Evolutionary conservation across 2,329 filamentous ascomycete genomes (phyloP).

Genomic region (Didymella pinodella): DNA sequence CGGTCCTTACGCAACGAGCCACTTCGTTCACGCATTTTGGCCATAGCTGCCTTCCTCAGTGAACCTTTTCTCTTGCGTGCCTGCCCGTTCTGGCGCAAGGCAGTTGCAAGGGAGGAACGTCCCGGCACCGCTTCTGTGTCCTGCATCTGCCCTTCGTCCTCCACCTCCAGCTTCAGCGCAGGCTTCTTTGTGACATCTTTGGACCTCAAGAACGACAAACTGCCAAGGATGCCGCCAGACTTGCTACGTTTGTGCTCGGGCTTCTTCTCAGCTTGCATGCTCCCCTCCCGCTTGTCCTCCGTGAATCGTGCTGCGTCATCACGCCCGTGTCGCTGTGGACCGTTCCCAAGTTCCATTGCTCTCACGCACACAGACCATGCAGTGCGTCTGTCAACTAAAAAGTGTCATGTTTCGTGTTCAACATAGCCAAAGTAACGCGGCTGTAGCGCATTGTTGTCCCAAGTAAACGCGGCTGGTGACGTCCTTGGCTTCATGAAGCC

Average conservation of each 20-base stretch:
- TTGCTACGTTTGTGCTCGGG: slow-evolving; percentile 60
- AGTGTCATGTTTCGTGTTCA: slow-evolving; percentile 31
- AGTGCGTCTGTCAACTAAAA: slow-evolving; percentile 18
- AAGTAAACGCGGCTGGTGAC: slow-evolving; percentile 19
- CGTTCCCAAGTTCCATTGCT: slow-evolving; percentile 38
- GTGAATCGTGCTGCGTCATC: slow-evolving; percentile 19
- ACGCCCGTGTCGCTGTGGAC: slow-evolving; percentile 17
- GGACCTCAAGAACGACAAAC: slow-evolving; percentile 72
- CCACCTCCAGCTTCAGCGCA: slow-evolving; percentile 22
- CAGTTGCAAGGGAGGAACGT: slow-evolving; percentile 41
- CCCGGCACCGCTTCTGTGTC: slow-evolving; percentile 41
- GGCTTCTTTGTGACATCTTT: slow-evolving; percentile 46
- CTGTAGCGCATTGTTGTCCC: slow-evolving; percentile 18
- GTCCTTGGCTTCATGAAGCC: slow-evolving; percentile 16
- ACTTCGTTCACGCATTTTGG: slow-evolving; percentile 57
- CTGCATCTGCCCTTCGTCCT: slow-evolving; percentile 28
- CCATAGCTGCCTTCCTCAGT: slow-evolving; percentile 83
- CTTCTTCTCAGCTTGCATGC: slow-evolving; percentile 11
- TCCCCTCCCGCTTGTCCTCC: slow-evolving; percentile 15
- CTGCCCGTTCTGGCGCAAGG: slow-evolving; percentile 57
- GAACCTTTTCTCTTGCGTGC: slow-evolving; percentile 78
- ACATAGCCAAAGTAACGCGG: slow-evolving; percentile 20
- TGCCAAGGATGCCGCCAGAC: slow-evolving; percentile 72
- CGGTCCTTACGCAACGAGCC: slow-evolving; percentile 39
- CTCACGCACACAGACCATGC: slow-evolving; percentile 26